phyloP scores from a whole-genome alignment of 495 filamentous ascomycete species.

The Schizothecium vesticola region DNA sequence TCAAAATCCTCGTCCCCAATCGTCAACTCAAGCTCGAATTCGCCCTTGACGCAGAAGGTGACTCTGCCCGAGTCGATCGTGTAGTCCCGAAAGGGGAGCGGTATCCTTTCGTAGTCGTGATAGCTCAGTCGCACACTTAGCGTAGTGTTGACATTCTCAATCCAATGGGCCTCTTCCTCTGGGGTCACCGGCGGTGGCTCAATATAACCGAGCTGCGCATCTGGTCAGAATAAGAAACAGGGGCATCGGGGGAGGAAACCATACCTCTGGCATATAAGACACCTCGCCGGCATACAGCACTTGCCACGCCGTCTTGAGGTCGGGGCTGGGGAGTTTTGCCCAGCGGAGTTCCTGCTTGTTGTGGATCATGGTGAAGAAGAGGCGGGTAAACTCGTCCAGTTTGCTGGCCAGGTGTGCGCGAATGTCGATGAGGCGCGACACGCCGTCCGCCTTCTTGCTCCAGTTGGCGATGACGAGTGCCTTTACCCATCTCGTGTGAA shows the following conservation, averaged over 20 bases:
- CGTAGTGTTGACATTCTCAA: constrained; percentile 76
- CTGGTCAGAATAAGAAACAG: constrained; percentile 17
- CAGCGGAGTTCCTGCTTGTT: constrained; percentile 61
- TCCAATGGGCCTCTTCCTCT: constrained; percentile 57
- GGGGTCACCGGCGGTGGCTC: constrained; percentile 64
- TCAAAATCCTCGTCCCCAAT: constrained; percentile 73
- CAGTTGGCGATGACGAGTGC: constrained; percentile 81
- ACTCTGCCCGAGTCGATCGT: constrained; percentile 71
- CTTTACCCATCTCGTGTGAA: constrained; percentile 71
- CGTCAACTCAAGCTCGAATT: constrained; percentile 90
- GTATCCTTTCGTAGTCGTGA: constrained; percentile 72
- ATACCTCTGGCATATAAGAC: constrained; percentile 69
- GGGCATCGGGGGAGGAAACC: constrained; percentile 19
- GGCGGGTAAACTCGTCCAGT: constrained; percentile 48
- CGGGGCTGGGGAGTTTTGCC: constrained; percentile 74
- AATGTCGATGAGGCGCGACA: constrained; percentile 81
- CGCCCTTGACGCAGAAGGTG: constrained; percentile 74
- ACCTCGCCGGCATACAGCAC: constrained; percentile 71
- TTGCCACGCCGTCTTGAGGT: constrained; percentile 82
- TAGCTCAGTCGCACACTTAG: constrained; percentile 74
- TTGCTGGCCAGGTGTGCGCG: constrained; percentile 62
- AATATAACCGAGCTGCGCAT: constrained; percentile 63
- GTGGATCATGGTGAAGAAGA: constrained; percentile 57
- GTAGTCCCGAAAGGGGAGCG: constrained; percentile 65
- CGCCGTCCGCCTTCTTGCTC: constrained; percentile 69